phyloP scores from a whole-genome alignment of 1,139 yeast genomes.

The Magnusiomyces ingens region DNA sequence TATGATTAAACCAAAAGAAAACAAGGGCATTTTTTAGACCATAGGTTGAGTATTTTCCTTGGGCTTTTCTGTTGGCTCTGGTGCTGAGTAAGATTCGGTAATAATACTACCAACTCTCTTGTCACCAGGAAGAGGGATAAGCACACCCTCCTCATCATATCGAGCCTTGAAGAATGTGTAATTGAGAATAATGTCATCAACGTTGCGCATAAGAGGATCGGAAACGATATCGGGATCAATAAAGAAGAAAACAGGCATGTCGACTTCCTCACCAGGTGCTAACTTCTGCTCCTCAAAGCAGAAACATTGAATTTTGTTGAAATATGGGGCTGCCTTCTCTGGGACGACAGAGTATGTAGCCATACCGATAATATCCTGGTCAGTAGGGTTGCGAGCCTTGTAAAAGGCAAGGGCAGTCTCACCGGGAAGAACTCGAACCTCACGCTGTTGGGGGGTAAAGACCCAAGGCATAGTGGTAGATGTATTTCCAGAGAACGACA shows the following conservation, averaged over 20 bases:
- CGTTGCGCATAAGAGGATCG: slow-evolving; percentile 88
- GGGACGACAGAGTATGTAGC: slow-evolving; percentile 97
- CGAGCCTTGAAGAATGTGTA: slow-evolving; percentile 71
- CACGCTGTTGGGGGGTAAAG: slow-evolving; percentile 89
- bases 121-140: slow-evolving; percentile 5
- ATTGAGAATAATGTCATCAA: slow-evolving; percentile 84
- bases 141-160: slow-evolving; percentile 21
- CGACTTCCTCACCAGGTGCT: slow-evolving; percentile 95
- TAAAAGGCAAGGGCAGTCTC: slow-evolving; percentile 97
- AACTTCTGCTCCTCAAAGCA: slow-evolving; percentile 95
- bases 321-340: slow-evolving; percentile 92
- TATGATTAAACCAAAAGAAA: slow-evolving; percentile 5
- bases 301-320: slow-evolving; percentile 94
- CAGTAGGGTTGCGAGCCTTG: slow-evolving; percentile 79
- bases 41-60: neutral
- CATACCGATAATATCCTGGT: slow-evolving; percentile 93
- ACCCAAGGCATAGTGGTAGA: slow-evolving; percentile 93
- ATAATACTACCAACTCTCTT: neutral
- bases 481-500: slow-evolving; percentile 86
- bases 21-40: slow-evolving; percentile 4
- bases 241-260: slow-evolving; percentile 98
- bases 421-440: slow-evolving; percentile 91
- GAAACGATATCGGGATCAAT: slow-evolving; percentile 96
- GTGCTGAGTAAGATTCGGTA: neutral
- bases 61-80: neutral